Evolutionary conservation across 2,329 filamentous ascomycete genomes (phyloP).

Genomic region (Penicillium sp.): DNA sequence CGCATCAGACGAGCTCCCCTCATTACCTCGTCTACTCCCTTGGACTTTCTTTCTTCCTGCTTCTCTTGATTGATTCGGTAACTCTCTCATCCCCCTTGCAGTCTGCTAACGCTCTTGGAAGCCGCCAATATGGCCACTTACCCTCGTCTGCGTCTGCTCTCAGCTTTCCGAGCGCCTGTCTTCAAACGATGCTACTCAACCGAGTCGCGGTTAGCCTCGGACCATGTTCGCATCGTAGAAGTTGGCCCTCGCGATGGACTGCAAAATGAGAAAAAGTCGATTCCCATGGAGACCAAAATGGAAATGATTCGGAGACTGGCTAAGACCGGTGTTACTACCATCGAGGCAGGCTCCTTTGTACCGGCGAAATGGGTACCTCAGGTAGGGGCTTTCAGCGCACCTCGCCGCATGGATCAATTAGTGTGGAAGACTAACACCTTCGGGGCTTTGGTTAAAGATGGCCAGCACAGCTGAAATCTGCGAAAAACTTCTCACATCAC

Average conservation of each 20-base stretch:
- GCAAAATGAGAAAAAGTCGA: conserved; percentile 57
- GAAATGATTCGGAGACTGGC: conserved; percentile 53
- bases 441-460: conserved; percentile 54
- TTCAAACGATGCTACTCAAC: conserved; percentile 40
- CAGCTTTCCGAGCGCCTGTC: conserved; percentile 30
- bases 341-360: conserved; percentile 59
- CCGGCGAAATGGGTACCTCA: conserved; percentile 60
- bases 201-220: conserved; percentile 48
- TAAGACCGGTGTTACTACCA: conserved; percentile 53
- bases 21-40: conserved; percentile 12
- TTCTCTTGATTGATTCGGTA: conserved; percentile 6
- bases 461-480: conserved; percentile 66
- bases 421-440: neutral
- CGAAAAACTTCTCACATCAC: conserved; percentile 54
- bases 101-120: neutral
- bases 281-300: conserved; percentile 54
- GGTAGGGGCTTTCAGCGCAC: conserved; percentile 37
- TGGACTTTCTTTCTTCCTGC: conserved; percentile 10
- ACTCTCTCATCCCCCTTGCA: neutral
- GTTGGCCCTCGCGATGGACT: conserved; percentile 58
- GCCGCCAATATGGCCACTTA: conserved; percentile 35
- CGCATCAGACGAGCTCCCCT: conserved; percentile 30
- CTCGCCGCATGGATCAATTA: neutral
- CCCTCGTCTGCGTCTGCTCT: conserved; percentile 35
- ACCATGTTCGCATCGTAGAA: conserved; percentile 58